Evolutionary conservation across 192 early-diverging fungal genomes (phyloP), one percentile per base, ranked within the genome.

Genomic region (Phlyctochytrium planicorne): DNA sequence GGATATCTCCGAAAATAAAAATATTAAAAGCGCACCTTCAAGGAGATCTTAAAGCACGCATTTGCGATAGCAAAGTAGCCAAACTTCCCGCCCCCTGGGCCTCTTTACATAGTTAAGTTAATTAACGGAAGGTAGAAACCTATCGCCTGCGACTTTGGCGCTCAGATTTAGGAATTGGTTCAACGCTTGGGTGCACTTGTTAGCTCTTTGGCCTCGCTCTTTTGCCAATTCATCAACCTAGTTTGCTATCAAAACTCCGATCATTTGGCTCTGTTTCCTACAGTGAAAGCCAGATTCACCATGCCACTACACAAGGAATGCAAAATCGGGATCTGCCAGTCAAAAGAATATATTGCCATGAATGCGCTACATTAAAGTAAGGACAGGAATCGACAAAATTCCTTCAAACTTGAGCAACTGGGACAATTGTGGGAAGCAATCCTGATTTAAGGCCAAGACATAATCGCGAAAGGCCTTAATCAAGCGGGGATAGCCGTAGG

Each of bases 51-150:
- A 6, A 57, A 25, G 55, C 16, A 14, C 6, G 55, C 10, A 57
- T 57, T 57, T 27, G 55, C 55, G 55, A 57, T 27, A 12, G 55
- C 55, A 10, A 57, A 57, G 25, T 57, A 57, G 20, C 55, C 55
- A 29, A 24, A 57, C 25, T 47, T 47, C 6, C 6, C 55, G 55
- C 16, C 55, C 6, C 55, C 27, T 27, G 20, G 10, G 10, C 55
- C 55, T 57, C 20, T 57, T 24, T 10, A 25, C 20, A 24, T 29
- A 57, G 6, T 25, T 25, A 62, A 10, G n/a, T 50, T 25, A 29
- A 10, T 57, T 10, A 20, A 20, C 25, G 27, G 27, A 10, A 24
- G 20, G 27, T 6, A 10, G 27, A 57, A 29, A 57, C 55, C 55
- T 14, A 6, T 57, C 55, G 27, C 55, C 6, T 27, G 55, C 27